A percentile compares a stretch with the other conserved stretches of the same genome.
Evolutionary conservation across 2,329 filamentous ascomycete genomes (phyloP).

Genomic region (Xylariaceae sp.): DNA sequence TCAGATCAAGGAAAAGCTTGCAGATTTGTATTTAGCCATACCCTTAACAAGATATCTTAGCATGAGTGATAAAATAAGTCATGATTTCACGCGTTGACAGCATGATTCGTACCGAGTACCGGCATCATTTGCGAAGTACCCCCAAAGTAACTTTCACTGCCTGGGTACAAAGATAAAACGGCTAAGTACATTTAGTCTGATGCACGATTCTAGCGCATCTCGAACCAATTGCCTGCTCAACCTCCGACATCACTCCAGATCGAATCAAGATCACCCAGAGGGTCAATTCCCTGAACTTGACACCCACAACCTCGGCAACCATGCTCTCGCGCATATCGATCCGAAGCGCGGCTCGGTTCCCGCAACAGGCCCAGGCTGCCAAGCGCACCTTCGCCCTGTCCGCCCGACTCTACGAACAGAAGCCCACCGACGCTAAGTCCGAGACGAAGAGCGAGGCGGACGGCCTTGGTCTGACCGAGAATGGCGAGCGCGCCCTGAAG

Average conservation of each 20-base stretch:
- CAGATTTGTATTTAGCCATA: too few species aligned
- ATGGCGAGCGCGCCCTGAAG: slow-evolving; percentile 46
- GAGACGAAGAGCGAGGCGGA: slow-evolving; percentile 39
- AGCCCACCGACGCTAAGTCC: slow-evolving; percentile 37
- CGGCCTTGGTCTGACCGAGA: slow-evolving; percentile 33
- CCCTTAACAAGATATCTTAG: too few species aligned
- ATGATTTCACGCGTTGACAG: too few species aligned
- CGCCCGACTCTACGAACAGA: slow-evolving; percentile 41
- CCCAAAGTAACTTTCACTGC: not conserved
- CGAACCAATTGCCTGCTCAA: slow-evolving; percentile 18
- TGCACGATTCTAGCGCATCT: slow-evolving; percentile 20
- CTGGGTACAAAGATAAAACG: not conserved
- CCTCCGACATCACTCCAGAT: slow-evolving; percentile 15
- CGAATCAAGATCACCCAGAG: slow-evolving; percentile 10
- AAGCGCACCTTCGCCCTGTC: slow-evolving; percentile 47
- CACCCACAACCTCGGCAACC: slow-evolving; percentile 37
- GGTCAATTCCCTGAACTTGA: slow-evolving; percentile 25
- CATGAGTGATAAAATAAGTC: too few species aligned
- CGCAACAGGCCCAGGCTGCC: slow-evolving; percentile 41
- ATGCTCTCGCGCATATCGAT: slow-evolving; percentile 42
- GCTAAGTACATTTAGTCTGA: slow-evolving; percentile 9
- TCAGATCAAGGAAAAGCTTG: too few species aligned
- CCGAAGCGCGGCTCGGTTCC: slow-evolving; percentile 39
- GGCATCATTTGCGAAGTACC: not conserved
- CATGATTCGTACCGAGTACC: too few species aligned